Evolutionary conservation across 2,329 filamentous ascomycete species (phyloP).

Genomic region (Fusarium abutilonis): DNA sequence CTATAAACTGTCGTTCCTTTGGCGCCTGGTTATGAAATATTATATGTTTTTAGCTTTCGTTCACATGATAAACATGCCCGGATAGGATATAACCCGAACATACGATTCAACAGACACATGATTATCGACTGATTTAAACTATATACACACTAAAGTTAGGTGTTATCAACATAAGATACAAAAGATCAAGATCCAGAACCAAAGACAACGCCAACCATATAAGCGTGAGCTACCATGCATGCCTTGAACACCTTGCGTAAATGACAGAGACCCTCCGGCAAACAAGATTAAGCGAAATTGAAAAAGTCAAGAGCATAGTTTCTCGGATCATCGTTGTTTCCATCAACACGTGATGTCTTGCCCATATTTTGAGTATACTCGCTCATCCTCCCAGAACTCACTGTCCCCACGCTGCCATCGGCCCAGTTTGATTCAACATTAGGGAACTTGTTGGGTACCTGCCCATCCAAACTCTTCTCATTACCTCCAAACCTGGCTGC

Average conservation of each 20-base stretch:
- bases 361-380: slow-evolving; percentile 47
- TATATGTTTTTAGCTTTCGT: neutral
- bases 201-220: slow-evolving; percentile 1
- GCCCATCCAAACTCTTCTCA: neutral
- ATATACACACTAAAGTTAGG: neutral
- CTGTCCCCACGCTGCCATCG: slow-evolving; percentile 7
- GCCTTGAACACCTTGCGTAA: slow-evolving; percentile 22
- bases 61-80: neutral
- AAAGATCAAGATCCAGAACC: neutral
- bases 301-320: slow-evolving; percentile 56
- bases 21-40: too few relatives aligned
- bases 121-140: neutral
- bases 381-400: slow-evolving; percentile 49
- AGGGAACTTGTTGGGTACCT: slow-evolving; percentile 1
- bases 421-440: slow-evolving; percentile 30
- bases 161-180: neutral
- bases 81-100: neutral
- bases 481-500: slow-evolving; percentile 2
- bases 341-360: slow-evolving; percentile 39
- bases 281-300: slow-evolving; percentile 42
- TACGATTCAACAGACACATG: neutral
- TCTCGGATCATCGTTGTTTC: slow-evolving; percentile 33
- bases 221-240: neutral
- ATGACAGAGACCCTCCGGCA: neutral
- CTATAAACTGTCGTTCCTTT: too few relatives aligned